These are phyloP conservation scores for Selenicereus undatus DNA, from an alignment of 148 eudicot species.

Conservation along the genomic window DNA sequence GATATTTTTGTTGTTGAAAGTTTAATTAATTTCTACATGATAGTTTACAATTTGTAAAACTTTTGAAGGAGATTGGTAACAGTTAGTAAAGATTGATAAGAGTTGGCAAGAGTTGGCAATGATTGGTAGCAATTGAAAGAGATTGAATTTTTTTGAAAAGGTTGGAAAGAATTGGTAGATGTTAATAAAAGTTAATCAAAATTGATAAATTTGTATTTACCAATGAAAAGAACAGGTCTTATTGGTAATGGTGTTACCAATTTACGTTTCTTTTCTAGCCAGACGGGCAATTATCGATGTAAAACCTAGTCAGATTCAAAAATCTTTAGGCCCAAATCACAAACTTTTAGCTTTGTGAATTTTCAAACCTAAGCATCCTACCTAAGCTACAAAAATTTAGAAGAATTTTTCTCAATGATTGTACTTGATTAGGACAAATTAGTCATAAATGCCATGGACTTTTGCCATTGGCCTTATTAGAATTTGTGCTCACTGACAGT, in stretches of 20 bases:
- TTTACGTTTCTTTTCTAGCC: not conserved
- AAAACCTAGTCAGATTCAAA: not conserved
- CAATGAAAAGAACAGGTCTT: too few relatives aligned
- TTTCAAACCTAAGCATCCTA: not conserved
- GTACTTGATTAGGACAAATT: constrained; percentile 13
- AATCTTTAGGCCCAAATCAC: not conserved
- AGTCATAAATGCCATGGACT: constrained; percentile 10
- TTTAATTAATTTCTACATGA: too few relatives aligned
- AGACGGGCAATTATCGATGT: not conserved
- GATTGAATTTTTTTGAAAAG: too few relatives aligned
- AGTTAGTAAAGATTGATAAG: too few relatives aligned
- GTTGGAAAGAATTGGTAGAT: too few relatives aligned
- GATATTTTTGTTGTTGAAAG: too few relatives aligned
- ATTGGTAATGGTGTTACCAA: not conserved
- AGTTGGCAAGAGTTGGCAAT: too few relatives aligned
- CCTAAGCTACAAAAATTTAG: constrained; percentile 6
- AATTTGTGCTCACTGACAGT: constrained; percentile 12
- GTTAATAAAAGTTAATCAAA: too few relatives aligned
- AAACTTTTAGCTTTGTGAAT: not conserved
- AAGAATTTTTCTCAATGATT: not conserved
- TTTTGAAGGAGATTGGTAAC: too few relatives aligned
- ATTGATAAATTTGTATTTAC: too few relatives aligned
- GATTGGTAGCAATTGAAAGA: too few relatives aligned
- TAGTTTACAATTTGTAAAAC: too few relatives aligned
- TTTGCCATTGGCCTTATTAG: not conserved